A percentile compares a stretch with the other conserved stretches of the same genome.
phyloP scores from a whole-genome alignment of 1,284 basidiomycete genomes.

The Sanghuangporus baumii region DNA sequence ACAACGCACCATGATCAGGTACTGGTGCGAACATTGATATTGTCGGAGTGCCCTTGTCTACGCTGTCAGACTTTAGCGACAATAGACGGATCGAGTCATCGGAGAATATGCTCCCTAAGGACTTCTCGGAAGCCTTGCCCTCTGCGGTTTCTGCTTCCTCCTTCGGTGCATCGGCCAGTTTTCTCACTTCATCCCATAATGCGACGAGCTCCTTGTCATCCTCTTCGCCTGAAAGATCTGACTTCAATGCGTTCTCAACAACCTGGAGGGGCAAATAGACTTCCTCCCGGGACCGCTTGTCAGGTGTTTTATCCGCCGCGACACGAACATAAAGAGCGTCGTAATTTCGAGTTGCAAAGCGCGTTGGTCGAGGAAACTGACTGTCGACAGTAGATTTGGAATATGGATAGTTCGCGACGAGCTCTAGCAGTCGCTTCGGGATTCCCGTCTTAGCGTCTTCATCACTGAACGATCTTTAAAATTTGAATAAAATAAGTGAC shows the following conservation, averaged over 20 bases:
- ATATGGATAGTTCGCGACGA: conserved; percentile 65
- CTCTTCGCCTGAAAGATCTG: conserved; percentile 27
- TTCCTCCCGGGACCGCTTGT: conserved; percentile 29
- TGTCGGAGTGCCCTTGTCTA: conserved; percentile 18
- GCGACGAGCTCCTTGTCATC: conserved; percentile 33
- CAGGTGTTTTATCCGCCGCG: conserved; percentile 41
- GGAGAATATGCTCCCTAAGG: conserved; percentile 41
- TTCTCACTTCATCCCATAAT: conserved; percentile 53
- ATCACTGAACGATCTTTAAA: conserved; percentile 37
- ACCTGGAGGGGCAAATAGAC: conserved; percentile 51
- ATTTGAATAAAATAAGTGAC: conserved; percentile 5
- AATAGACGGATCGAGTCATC: conserved; percentile 59
- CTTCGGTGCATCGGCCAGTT: conserved; percentile 28
- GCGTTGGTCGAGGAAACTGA: conserved; percentile 46
- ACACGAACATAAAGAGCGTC: conserved; percentile 62
- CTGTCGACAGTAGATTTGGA: conserved; percentile 30
- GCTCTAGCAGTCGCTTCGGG: conserved; percentile 64
- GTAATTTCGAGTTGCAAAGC: conserved; percentile 57
- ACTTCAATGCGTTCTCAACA: conserved; percentile 54
- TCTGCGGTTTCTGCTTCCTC: conserved; percentile 16
- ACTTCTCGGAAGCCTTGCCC: conserved; percentile 8
- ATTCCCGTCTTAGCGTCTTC: conserved; percentile 49
- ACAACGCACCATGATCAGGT: conserved; percentile 5
- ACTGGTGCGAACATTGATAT: conserved; percentile 13
- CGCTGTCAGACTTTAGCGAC: conserved; percentile 21